Percentiles rank a stretch among this genome's conserved stretches.
phyloP scores from a whole-genome alignment of 306 rosid species.

The Inga leiocalycina region DNA sequence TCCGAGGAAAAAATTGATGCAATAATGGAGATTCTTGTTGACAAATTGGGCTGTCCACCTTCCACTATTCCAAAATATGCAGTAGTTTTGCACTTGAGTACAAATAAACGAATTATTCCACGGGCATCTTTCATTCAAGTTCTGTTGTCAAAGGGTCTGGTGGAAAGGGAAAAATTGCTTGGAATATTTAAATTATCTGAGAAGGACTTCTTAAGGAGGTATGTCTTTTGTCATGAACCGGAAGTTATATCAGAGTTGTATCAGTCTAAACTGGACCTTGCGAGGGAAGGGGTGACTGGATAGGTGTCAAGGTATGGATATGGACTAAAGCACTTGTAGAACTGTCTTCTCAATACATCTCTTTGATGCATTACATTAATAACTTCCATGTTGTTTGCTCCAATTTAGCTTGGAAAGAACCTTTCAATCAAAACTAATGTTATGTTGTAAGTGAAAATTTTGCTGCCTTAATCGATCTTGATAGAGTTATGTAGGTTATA shows the following conservation, averaged over 20 bases:
- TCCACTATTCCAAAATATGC: slow-evolving; percentile 12
- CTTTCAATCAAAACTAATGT: too few relatives aligned
- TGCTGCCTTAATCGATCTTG: too few relatives aligned
- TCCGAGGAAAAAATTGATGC: slow-evolving; percentile 38
- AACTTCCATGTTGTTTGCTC: too few relatives aligned
- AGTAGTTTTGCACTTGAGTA: slow-evolving; percentile 5
- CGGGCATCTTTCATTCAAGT: slow-evolving; percentile 33
- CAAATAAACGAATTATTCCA: slow-evolving; percentile 34
- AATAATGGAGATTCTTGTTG: slow-evolving; percentile 37
- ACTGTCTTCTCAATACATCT: too few relatives aligned
- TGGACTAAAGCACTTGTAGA: background rate
- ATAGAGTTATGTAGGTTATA: too few relatives aligned
- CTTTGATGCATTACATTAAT: too few relatives aligned
- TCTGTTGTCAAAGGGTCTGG: too few relatives aligned
- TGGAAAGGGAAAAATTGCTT: too few relatives aligned
- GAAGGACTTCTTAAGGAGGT: slow-evolving; percentile 2
- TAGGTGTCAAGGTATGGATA: background rate
- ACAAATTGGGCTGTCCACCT: slow-evolving; percentile 33
- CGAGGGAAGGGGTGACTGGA: background rate
- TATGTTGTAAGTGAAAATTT: too few relatives aligned
- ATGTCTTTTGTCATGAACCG: slow-evolving; percentile 3
- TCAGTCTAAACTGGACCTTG: background rate
- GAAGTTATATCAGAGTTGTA: slow-evolving; percentile 2
- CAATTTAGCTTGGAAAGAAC: too few relatives aligned
- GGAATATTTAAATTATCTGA: background rate